Evolutionary conservation across 2,329 filamentous ascomycete species (phyloP), one percentile per base, ranked within the genome.

Genomic region (Alternaria arborescens): DNA sequence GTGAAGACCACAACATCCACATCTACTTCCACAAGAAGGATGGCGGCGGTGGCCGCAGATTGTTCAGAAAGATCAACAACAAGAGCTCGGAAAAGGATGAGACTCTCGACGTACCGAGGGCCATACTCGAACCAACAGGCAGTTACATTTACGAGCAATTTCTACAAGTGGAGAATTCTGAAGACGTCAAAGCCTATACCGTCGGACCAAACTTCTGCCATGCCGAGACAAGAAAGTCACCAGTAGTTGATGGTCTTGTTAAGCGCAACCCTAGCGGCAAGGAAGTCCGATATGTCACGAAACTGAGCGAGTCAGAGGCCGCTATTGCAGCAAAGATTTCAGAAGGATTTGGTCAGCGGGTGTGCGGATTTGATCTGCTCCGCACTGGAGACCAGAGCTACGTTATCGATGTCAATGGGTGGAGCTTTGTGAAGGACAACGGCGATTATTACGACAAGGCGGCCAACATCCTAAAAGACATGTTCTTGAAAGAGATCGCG

Each of bases 341-440:
- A 2, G 90, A 88, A 44, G 91, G 93, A 0, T 99, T 99, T 78
- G 95, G 94, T 0, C 95, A 99, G 78, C 86, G 93, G 55, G 94
- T 99, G 3, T 99, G 95, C 75, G 95, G 95, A 0, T 99, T 99
- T 72, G 95, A 99, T 77, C 85, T 99, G 61, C 84, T 99, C 58
- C 89, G 96, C 28, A 93, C 94, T 12, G 89, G 88, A 51, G 92
- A 93, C 16, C 92, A 92, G 77, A 98, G 94, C 77, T 99, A 93
- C 79, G 95, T 99, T 50, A 99, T 99, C 68, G 95, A 99, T 72
- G 95, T 99, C 70, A 99, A 99, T 77, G 95, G 95, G 12, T 99
- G 96, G 96, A 98, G 94, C 75, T 99, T 99, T 73, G 95, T 99
- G 78, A 99, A 99, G 78, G 96, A 99, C 78, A 99, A 99, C 72